These are phyloP conservation scores for Martensiomyces pterosporus DNA, from an alignment of 192 early-diverging fungal genomes.

Conservation along the genomic window DNA sequence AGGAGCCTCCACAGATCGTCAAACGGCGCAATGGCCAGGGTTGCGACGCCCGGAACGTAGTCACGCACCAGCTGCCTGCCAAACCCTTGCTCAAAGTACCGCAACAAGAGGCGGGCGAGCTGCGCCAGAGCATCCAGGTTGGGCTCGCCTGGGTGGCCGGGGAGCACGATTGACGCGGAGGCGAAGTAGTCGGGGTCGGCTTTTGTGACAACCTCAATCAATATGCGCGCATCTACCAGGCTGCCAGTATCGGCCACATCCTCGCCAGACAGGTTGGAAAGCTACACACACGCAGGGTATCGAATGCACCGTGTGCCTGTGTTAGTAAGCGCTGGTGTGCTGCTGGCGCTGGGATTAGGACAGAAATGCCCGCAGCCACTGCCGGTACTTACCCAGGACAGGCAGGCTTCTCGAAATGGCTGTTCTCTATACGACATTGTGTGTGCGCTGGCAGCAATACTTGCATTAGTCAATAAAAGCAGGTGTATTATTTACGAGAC, in stretches of 20 bases:
- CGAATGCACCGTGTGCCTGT: no score
- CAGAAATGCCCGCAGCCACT: no score
- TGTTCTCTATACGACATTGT: slow-evolving; percentile 23
- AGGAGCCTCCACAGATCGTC: slow-evolving; percentile 45
- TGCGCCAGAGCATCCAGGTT: slow-evolving; percentile 44
- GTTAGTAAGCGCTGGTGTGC: neutral
- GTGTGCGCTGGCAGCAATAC: neutral
- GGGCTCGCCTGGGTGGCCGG: slow-evolving; percentile 15
- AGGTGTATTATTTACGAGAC: neutral
- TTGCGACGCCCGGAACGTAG: slow-evolving; percentile 27
- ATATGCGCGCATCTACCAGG: slow-evolving; percentile 35
- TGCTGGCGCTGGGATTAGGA: neutral
- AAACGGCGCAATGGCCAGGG: slow-evolving; percentile 21
- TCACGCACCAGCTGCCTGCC: slow-evolving; percentile 22
- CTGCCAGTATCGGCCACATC: slow-evolving; percentile 8
- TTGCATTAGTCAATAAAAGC: neutral
- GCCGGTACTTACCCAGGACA: slow-evolving; percentile 28
- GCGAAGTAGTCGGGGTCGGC: slow-evolving; percentile 47
- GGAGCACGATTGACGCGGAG: slow-evolving; percentile 39
- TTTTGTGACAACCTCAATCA: slow-evolving; percentile 30
- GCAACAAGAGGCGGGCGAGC: slow-evolving; percentile 39
- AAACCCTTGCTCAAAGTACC: slow-evolving; percentile 32
- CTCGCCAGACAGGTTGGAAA: slow-evolving; percentile 24
- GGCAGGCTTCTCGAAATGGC: slow-evolving; percentile 31
- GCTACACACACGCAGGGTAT: no score